A percentile compares a stretch with the other conserved stretches of the same genome.
These are phyloP conservation scores for Deuterostichococcus epilithicus DNA, from an alignment of 139 green algal genomes.

Conservation along the genomic window DNA sequence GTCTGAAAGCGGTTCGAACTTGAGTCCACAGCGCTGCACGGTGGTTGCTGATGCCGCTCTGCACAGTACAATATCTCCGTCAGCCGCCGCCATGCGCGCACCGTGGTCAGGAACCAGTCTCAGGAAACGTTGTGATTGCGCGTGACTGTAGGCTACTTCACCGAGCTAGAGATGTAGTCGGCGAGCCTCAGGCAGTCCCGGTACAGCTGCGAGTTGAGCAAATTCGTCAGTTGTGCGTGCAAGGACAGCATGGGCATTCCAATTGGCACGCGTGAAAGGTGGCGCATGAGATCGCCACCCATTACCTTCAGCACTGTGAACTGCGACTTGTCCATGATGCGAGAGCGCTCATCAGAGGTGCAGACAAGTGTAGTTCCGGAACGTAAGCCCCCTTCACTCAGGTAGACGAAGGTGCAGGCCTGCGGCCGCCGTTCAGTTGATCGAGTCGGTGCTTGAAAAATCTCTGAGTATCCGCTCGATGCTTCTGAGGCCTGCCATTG, in stretches of 20 bases:
- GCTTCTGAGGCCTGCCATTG: too few species aligned
- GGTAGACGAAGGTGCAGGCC: too few species aligned
- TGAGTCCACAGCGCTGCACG: slow-evolving; percentile 27
- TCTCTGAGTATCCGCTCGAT: too few species aligned
- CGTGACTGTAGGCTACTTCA: not conserved
- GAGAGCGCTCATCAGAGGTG: not conserved
- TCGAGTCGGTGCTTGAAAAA: too few species aligned
- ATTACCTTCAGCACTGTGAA: not conserved
- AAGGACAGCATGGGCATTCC: not conserved
- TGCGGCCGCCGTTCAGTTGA: too few species aligned
- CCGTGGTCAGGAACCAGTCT: too few species aligned
- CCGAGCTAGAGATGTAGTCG: slow-evolving; percentile 54
- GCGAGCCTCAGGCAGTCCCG: slow-evolving; percentile 54
- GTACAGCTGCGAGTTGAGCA: slow-evolving; percentile 33
- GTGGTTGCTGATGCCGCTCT: slow-evolving; percentile 29
- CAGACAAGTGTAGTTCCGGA: too few species aligned
- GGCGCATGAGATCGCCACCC: too few species aligned
- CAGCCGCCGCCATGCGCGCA: not conserved
- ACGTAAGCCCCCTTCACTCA: too few species aligned
- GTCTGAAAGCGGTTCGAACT: slow-evolving; percentile 36
- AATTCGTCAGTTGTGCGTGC: not conserved
- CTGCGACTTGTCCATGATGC: not conserved
- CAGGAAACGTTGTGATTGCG: not conserved
- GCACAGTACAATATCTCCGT: not conserved
- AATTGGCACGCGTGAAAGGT: not conserved